Conservation (phyloP, 192 early-diverging fungal genomes). For the Obelidium mucronatum region DNA sequence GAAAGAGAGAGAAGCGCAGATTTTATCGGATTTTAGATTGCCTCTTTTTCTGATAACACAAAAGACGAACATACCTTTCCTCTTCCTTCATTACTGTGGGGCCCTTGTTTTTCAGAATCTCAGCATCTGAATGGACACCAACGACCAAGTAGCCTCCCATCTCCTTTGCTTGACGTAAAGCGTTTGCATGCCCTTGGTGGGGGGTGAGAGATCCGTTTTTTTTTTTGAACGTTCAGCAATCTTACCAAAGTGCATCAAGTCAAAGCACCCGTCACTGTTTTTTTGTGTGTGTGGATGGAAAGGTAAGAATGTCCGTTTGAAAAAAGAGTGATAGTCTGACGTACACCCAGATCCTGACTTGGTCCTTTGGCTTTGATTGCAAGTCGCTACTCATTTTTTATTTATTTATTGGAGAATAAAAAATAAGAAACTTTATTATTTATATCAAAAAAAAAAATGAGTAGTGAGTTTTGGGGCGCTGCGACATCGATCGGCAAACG, state of each 20-base stretch:
- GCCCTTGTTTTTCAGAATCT: constrained; percentile 93
- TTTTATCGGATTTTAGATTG: no score
- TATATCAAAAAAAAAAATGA: neutral
- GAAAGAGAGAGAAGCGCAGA: no score
- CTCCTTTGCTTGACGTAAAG: constrained; percentile 89
- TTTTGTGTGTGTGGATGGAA: neutral
- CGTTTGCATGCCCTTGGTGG: constrained; percentile 92
- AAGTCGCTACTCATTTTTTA: neutral
- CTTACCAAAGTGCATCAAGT: constrained; percentile 86
- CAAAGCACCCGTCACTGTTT: constrained; percentile 87
- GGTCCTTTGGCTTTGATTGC: neutral
- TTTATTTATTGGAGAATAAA: neutral
- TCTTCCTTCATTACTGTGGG: constrained; percentile 97
- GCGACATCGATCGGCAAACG: constrained; percentile 47
- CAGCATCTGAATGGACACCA: constrained; percentile 93
- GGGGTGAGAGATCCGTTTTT: no score
- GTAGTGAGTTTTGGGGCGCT: constrained; percentile 35
- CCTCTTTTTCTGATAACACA: neutral
- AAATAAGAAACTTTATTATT: neutral
- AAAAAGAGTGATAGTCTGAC: no score
- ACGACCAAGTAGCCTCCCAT: constrained; percentile 91
- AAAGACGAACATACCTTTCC: constrained; percentile 69
- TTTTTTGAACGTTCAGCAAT: neutral
- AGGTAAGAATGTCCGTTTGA: no score
- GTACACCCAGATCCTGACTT: constrained; percentile 20